Evolutionary conservation across 2,329 filamentous ascomycete species (phyloP).

Genomic region (Plectosphaerella plurivora): DNA sequence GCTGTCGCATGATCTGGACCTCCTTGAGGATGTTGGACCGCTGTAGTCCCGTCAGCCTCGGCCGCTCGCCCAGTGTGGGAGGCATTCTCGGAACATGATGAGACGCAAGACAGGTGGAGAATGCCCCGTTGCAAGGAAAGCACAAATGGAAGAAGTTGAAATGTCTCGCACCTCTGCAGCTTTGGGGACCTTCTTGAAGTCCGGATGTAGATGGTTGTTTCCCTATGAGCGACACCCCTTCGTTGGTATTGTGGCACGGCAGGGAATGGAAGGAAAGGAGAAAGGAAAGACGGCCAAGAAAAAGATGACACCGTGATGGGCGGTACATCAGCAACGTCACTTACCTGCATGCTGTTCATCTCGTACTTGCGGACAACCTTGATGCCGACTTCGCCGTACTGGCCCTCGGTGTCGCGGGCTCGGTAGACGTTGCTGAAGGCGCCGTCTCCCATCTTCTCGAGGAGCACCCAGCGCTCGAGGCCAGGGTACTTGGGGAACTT

Average conservation of each 20-base stretch:
- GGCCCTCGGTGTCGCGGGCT: constrained; percentile 69
- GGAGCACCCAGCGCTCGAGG: constrained; percentile 76
- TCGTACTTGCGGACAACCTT: constrained; percentile 99
- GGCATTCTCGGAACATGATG: constrained; percentile 12
- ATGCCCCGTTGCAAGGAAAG: constrained; percentile 22
- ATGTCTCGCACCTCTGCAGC: constrained; percentile 86
- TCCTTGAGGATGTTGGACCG: constrained; percentile 97
- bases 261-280: constrained; percentile 14
- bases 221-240: constrained; percentile 58
- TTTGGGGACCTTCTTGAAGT: constrained; percentile 92
- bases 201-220: constrained; percentile 89
- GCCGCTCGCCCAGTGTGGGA: background rate
- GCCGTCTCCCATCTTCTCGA: constrained; percentile 98
- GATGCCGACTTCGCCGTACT: constrained; percentile 82
- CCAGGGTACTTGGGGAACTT: constrained; percentile 82
- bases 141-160: constrained; percentile 26
- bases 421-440: constrained; percentile 99
- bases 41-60: constrained; percentile 39
- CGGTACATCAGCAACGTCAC: constrained; percentile 32
- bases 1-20: constrained; percentile 95
- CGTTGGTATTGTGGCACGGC: constrained; percentile 44
- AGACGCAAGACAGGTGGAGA: constrained; percentile 21
- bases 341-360: constrained; percentile 98
- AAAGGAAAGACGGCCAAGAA: constrained; percentile 13
- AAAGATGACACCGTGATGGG: constrained; percentile 8